Percentiles rank a stretch among this genome's conserved stretches.
phyloP scores from a whole-genome alignment of 2,329 filamentous ascomycete genomes.

The Pseudogymnoascus verrucosus region DNA sequence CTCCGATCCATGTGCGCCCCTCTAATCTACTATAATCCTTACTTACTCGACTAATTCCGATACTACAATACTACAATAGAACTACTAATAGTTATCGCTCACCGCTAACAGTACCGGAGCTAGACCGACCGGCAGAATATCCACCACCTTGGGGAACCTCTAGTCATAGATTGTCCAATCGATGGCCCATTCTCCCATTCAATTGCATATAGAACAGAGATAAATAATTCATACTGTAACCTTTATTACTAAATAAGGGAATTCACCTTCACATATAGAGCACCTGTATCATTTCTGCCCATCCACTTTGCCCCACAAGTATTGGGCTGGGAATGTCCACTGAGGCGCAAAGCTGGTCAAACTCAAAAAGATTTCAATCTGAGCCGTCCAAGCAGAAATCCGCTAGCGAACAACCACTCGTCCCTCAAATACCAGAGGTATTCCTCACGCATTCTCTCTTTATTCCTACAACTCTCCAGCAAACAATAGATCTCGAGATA shows the following conservation, averaged over 20 bases:
- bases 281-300: background rate
- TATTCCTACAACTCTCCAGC: background rate
- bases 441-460: background rate
- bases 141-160: background rate
- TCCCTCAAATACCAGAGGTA: conserved; percentile 4
- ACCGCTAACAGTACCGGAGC: conserved; percentile 5
- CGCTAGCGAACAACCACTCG: background rate
- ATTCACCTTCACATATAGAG: background rate
- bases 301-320: background rate
- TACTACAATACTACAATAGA: background rate
- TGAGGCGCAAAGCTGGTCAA: background rate
- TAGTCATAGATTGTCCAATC: background rate
- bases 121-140: background rate
- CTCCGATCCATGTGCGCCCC: background rate
- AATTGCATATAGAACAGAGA: background rate
- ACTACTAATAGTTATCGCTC: background rate
- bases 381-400: background rate
- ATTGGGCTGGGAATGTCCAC: background rate
- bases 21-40: background rate
- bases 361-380: conserved; percentile 3
- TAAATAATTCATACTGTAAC: background rate
- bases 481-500: background rate
- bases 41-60: background rate
- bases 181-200: background rate
- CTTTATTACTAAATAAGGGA: background rate